Evolutionary conservation across 2,329 filamentous ascomycete species (phyloP).

Genomic region (Aspergillus luchuensis): DNA sequence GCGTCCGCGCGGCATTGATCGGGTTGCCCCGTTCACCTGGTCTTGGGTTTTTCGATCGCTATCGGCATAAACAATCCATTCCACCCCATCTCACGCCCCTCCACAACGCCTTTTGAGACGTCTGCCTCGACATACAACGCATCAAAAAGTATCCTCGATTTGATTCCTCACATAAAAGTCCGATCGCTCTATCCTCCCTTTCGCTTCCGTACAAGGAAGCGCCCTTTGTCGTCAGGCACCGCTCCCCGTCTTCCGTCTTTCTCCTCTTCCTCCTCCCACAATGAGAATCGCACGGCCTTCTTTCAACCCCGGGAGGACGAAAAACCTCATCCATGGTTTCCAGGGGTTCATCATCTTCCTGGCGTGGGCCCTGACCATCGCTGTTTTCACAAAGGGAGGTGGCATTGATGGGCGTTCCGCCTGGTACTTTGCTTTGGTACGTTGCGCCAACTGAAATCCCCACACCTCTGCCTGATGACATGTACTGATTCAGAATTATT

Average conservation of each 20-base stretch:
- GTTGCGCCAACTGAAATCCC: slow-evolving; percentile 20
- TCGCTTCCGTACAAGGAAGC: slow-evolving; percentile 16
- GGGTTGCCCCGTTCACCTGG: slow-evolving; percentile 29
- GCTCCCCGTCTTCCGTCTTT: slow-evolving; percentile 14
- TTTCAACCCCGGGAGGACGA: slow-evolving; percentile 56
- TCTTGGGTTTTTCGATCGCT: slow-evolving; percentile 20
- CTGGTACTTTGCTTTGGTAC: slow-evolving; percentile 61
- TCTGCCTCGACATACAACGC: neutral
- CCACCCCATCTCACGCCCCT: slow-evolving; percentile 12
- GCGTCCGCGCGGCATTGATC: slow-evolving; percentile 26
- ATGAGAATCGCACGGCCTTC: slow-evolving; percentile 35
- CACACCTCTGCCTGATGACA: neutral
- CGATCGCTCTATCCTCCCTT: neutral
- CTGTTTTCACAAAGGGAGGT: slow-evolving; percentile 58
- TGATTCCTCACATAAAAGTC: neutral
- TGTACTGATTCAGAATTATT: slow-evolving; percentile 5
- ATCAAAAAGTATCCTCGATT: neutral
- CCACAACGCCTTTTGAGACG: neutral
- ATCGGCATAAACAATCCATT: slow-evolving; percentile 28
- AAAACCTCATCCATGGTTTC: slow-evolving; percentile 56
- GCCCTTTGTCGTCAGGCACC: slow-evolving; percentile 18
- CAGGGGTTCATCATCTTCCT: slow-evolving; percentile 61
- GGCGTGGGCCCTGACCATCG: slow-evolving; percentile 59
- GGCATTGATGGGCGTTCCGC: slow-evolving; percentile 56
- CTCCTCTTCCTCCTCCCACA: slow-evolving; percentile 11